These are phyloP conservation scores for Sedum album DNA, from an alignment of 164 flowering plant species.

Conservation along the genomic window DNA sequence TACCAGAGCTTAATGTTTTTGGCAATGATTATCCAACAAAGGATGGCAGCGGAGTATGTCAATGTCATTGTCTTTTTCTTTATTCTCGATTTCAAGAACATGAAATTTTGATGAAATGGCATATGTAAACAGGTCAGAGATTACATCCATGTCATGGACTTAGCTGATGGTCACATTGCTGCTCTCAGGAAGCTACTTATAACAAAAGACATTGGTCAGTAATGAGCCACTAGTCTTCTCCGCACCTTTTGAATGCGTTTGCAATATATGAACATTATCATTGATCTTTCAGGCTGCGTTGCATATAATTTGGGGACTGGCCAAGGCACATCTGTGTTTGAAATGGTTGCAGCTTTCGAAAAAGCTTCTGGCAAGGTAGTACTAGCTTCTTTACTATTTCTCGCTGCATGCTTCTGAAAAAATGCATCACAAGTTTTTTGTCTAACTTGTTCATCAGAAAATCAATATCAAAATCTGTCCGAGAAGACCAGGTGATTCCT, in stretches of 20 bases:
- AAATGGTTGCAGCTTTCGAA: conserved; percentile 61
- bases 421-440: neutral
- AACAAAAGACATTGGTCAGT: conserved; percentile 44
- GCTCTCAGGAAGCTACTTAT: conserved; percentile 64
- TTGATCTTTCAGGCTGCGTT: conserved; percentile 30
- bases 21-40: conserved; percentile 71
- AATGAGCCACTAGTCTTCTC: neutral
- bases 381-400: neutral
- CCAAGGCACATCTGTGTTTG: conserved; percentile 50
- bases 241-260: neutral
- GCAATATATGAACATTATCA: neutral
- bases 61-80: neutral
- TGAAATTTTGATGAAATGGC: neutral
- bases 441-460: conserved; percentile 37
- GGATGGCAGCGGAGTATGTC: conserved; percentile 90
- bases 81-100: neutral
- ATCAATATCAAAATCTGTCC: conserved; percentile 68
- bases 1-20: conserved; percentile 60
- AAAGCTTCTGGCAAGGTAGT: conserved; percentile 61
- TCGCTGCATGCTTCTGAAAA: neutral
- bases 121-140: conserved; percentile 61
- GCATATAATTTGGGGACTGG: conserved; percentile 68
- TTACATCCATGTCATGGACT: conserved; percentile 85
- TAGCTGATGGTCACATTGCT: conserved; percentile 86
- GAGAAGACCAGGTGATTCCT: conserved; percentile 92